Conservation (phyloP, 208 protist genomes). For the Phytomonas sp. region DNA sequence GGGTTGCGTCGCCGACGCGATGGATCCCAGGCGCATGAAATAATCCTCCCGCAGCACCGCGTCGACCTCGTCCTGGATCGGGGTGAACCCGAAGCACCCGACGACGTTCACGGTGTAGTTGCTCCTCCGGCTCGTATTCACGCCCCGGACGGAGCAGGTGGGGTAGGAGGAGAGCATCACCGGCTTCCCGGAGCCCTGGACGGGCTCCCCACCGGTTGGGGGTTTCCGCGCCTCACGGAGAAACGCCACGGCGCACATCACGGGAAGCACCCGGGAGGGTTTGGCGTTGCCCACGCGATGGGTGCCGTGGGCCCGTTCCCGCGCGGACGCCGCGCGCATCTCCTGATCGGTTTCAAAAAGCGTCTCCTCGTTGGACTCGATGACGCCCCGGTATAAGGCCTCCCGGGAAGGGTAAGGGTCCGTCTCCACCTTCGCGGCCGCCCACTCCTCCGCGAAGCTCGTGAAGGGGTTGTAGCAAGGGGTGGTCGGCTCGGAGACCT, state of each 20-base stretch:
- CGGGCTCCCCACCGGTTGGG: not conserved
- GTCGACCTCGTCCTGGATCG: slow-evolving; percentile 64
- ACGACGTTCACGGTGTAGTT: slow-evolving; percentile 63
- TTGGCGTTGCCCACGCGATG: slow-evolving; percentile 23
- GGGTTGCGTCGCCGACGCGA: not conserved
- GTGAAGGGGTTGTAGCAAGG: not conserved
- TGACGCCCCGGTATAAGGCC: slow-evolving; percentile 62
- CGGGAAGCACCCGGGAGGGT: slow-evolving; percentile 51
- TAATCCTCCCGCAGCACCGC: not conserved
- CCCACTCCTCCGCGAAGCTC: no score
- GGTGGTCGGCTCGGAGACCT: not conserved
- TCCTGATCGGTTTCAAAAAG: slow-evolving; percentile 81
- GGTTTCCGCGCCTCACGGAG: slow-evolving; percentile 25
- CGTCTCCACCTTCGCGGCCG: not conserved
- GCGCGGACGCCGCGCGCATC: slow-evolving; percentile 59
- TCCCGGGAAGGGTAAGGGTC: slow-evolving; percentile 65
- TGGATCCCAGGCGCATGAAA: not conserved
- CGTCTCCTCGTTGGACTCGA: slow-evolving; percentile 66
- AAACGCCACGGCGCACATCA: slow-evolving; percentile 81
- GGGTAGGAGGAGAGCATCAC: not conserved
- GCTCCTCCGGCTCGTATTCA: slow-evolving; percentile 10
- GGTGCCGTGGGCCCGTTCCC: slow-evolving; percentile 21
- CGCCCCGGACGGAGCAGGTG: slow-evolving; percentile 8
- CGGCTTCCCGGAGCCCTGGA: not conserved
- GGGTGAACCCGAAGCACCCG: slow-evolving; percentile 77